Conservation (phyloP, 768 basidiomycete species). For the Cyclocybe aegerita region DNA sequence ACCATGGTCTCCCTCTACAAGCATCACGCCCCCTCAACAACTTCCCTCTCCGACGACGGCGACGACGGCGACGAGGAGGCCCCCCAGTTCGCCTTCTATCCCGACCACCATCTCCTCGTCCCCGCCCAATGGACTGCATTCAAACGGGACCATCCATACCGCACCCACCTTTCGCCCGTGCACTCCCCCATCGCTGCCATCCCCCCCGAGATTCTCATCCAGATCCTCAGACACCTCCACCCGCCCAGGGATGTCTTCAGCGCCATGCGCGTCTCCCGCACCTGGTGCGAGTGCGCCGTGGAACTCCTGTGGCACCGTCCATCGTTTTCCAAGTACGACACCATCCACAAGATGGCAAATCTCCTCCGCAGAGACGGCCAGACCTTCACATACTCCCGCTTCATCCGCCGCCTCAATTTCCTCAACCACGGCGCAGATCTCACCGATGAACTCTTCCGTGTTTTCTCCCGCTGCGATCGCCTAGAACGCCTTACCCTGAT, state of each 20-base stretch:
- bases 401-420: slow-evolving; percentile 92
- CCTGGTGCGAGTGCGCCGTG: slow-evolving; percentile 96
- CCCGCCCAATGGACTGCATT: slow-evolving; percentile 67
- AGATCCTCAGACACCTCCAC: slow-evolving; percentile 85
- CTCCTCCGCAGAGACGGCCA: slow-evolving; percentile 63
- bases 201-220: slow-evolving; percentile 90
- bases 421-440: slow-evolving; percentile 67
- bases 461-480: slow-evolving; percentile 72
- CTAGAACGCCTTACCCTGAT: slow-evolving; percentile 89
- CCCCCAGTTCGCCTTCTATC: slow-evolving; percentile 52
- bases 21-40: slow-evolving; percentile 68
- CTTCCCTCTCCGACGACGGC: slow-evolving; percentile 78
- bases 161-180: slow-evolving; percentile 22
- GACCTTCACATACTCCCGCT: slow-evolving; percentile 84
- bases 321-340: slow-evolving; percentile 62
- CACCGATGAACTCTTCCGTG: slow-evolving; percentile 69
- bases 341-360: slow-evolving; percentile 76
- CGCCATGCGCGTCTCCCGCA: slow-evolving; percentile 78
- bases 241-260: slow-evolving; percentile 71
- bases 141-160: slow-evolving; percentile 26
- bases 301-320: slow-evolving; percentile 96
- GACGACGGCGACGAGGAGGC: slow-evolving; percentile 51
- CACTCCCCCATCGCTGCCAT: slow-evolving; percentile 64
- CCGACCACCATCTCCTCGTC: slow-evolving; percentile 42
- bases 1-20: slow-evolving; percentile 44